A percentile compares a stretch with the other conserved stretches of the same genome.
phyloP scores from a whole-genome alignment of 192 early-diverging fungal species.

The Coemansia sp. region DNA sequence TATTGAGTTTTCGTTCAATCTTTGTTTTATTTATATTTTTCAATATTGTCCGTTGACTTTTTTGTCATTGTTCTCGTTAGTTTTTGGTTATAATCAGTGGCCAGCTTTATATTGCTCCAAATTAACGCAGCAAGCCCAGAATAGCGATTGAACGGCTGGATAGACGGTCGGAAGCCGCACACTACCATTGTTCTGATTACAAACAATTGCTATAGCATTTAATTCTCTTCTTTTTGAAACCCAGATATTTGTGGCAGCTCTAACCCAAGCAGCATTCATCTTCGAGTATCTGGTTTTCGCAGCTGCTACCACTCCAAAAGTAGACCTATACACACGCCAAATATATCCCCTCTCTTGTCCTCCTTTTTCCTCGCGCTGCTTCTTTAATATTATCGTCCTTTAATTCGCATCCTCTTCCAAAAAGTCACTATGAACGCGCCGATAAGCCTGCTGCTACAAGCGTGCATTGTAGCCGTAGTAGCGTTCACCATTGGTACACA shows the following conservation, averaged over 20 bases:
- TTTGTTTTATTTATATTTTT: not conserved
- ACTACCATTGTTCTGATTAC: not conserved
- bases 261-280: not conserved
- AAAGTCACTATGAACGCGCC: slow-evolving; percentile 10
- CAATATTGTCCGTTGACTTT: not conserved
- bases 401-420: not conserved
- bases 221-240: not conserved
- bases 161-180: not conserved
- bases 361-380: not conserved
- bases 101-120: not conserved
- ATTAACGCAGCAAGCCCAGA: not conserved
- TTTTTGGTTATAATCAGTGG: not conserved
- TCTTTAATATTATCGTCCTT: not conserved
- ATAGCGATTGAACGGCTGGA: not conserved
- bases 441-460: slow-evolving; percentile 14
- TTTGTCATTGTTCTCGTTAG: not conserved
- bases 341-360: not conserved
- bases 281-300: not conserved
- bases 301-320: not conserved
- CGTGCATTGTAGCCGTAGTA: slow-evolving; percentile 12
- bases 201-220: not conserved
- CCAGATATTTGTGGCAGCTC: slow-evolving; percentile 2
- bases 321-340: not conserved
- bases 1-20: not conserved
- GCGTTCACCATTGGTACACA: not conserved